Percentiles rank a stretch among this genome's conserved stretches.
Conservation (phyloP, 768 basidiomycete genomes). For the Candolleomyces efflorescens region DNA sequence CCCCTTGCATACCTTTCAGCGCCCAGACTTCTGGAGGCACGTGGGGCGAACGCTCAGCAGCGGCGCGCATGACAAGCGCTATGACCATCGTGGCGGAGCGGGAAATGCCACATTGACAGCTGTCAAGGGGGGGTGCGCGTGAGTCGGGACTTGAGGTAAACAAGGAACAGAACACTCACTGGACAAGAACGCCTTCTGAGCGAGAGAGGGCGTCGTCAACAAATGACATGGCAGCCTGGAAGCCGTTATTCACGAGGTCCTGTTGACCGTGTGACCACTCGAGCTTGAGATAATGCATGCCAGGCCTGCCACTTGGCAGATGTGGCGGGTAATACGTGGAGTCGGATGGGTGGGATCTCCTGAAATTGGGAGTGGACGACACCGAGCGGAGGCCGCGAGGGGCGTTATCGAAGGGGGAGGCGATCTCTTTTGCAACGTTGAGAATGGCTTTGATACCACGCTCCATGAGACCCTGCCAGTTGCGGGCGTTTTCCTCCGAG, state of each 20-base stretch:
- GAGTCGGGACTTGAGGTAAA: constrained; percentile 13
- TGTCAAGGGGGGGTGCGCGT: constrained; percentile 29
- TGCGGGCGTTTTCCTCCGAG: constrained; percentile 86
- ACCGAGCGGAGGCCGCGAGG: constrained; percentile 52
- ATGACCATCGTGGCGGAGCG: constrained; percentile 88
- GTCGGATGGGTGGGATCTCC: constrained; percentile 29
- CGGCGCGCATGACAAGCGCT: constrained; percentile 92
- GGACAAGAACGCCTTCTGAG: constrained; percentile 77
- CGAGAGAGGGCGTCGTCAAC: constrained; percentile 72
- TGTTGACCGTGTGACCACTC: constrained; percentile 94
- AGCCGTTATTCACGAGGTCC: constrained; percentile 76
- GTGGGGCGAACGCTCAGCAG: constrained; percentile 57
- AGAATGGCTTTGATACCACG: constrained; percentile 76
- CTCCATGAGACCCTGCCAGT: constrained; percentile 67
- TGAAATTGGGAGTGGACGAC: constrained; percentile 66
- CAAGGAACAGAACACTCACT: constrained; percentile 50
- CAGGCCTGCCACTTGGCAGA: constrained; percentile 63
- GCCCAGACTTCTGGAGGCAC: constrained; percentile 76
- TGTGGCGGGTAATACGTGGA: constrained; percentile 67
- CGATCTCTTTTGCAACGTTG: constrained; percentile 92
- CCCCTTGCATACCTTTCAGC: constrained; percentile 83
- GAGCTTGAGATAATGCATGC: constrained; percentile 85
- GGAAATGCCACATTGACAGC: constrained; percentile 93
- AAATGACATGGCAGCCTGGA: constrained; percentile 77
- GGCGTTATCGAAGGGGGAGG: constrained; percentile 58